Conservation (phyloP, 2,329 filamentous ascomycete genomes). For the Escovopsis sp. region DNA sequence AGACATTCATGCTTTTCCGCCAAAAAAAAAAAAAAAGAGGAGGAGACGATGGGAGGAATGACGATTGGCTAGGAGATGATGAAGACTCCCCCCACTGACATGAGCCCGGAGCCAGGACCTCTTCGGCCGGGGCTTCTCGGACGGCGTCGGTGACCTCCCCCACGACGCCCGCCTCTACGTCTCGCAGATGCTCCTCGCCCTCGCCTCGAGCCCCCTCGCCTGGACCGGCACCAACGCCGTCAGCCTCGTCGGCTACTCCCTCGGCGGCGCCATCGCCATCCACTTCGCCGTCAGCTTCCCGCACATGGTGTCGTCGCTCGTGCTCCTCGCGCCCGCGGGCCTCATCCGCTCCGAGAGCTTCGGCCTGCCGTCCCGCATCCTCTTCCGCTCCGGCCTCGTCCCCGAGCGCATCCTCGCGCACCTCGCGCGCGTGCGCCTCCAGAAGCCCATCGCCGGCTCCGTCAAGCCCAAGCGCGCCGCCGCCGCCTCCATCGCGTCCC, state of each 20-base stretch:
- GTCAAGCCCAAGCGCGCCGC: constrained; percentile 11
- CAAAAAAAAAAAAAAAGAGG: background rate
- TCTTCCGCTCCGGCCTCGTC: constrained; percentile 41
- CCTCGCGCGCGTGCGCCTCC: constrained; percentile 33
- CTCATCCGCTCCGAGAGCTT: constrained; percentile 47
- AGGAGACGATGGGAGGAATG: no score
- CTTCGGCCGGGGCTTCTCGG: constrained; percentile 54
- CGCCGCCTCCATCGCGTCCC: constrained; percentile 7
- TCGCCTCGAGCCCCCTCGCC: constrained; percentile 53
- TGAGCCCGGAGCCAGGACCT: constrained; percentile 33
- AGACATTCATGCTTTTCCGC: background rate
- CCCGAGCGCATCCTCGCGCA: constrained; percentile 36
- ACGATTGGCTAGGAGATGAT: no score
- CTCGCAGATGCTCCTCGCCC: constrained; percentile 54
- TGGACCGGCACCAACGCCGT: constrained; percentile 50
- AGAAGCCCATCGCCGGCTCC: constrained; percentile 32
- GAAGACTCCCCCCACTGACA: no score
- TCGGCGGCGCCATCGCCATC: constrained; percentile 66
- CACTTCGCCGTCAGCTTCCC: constrained; percentile 64
- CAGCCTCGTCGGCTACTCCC: constrained; percentile 62
- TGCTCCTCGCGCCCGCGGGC: constrained; percentile 68
- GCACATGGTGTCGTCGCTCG: constrained; percentile 49
- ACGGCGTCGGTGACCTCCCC: constrained; percentile 48
- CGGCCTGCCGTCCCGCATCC: constrained; percentile 30
- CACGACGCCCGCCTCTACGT: constrained; percentile 63